A percentile compares a stretch with the other conserved stretches of the same genome.
Conservation (phyloP, 805 yeast species). For the Alloascoidea hylecoeti region DNA sequence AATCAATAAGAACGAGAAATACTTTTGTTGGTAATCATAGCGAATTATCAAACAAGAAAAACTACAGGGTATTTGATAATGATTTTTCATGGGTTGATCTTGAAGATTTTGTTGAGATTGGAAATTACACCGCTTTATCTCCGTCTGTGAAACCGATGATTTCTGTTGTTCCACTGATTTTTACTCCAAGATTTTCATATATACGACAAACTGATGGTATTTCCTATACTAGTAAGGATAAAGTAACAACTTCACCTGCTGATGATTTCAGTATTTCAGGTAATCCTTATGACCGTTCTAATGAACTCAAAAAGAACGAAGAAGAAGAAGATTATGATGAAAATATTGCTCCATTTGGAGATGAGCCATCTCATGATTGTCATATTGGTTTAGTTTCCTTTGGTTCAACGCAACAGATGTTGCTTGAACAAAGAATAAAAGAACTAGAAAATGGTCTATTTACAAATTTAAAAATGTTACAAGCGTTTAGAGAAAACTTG, state of each 20-base stretch:
- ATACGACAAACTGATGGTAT: slow-evolving; percentile 47
- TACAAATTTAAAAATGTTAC: not conserved
- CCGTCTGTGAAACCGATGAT: slow-evolving; percentile 50
- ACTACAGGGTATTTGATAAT: slow-evolving; percentile 15
- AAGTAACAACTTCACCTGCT: too few species aligned
- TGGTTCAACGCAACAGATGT: not conserved
- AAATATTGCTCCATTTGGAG: slow-evolving; percentile 31
- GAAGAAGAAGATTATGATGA: slow-evolving; percentile 17
- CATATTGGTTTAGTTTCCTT: slow-evolving; percentile 13
- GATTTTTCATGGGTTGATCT: slow-evolving; percentile 51
- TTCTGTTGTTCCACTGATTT: slow-evolving; percentile 44
- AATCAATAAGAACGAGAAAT: not conserved
- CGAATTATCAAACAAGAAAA: slow-evolving; percentile 2
- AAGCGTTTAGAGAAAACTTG: not conserved
- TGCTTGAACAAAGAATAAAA: not conserved
- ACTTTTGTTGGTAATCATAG: not conserved
- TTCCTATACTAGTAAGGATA: too few species aligned
- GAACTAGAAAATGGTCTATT: not conserved
- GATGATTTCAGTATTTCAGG: too few species aligned
- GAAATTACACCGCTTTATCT: slow-evolving; percentile 18
- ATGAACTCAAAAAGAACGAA: too few species aligned
- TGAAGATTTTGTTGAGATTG: slow-evolving; percentile 66
- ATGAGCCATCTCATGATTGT: slow-evolving; percentile 51
- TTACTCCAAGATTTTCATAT: slow-evolving; percentile 58
- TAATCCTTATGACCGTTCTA: too few species aligned